phyloP scores from a whole-genome alignment of 2,329 filamentous ascomycete species.

The Cordyceps fumosorosea region DNA sequence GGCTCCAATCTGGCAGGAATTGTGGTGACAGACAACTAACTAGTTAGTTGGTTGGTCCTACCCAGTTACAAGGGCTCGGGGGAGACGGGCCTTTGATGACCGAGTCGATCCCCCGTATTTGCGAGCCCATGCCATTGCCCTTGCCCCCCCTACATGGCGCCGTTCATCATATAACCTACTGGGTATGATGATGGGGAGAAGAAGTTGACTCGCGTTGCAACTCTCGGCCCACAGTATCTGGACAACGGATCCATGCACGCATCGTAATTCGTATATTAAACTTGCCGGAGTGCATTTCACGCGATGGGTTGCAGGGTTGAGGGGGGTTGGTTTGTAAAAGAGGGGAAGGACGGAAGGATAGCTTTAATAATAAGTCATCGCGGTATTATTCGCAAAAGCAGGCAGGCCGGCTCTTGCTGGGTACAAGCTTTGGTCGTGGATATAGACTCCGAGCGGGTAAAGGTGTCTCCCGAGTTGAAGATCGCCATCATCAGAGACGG shows the following conservation, averaged over 20 bases:
- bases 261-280: slow-evolving; percentile 5
- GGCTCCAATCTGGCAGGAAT: slow-evolving; percentile 6
- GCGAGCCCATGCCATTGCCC: not conserved
- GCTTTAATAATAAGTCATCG: not conserved
- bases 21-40: not conserved
- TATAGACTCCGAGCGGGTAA: not conserved
- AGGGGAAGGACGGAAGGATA: not conserved
- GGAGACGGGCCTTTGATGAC: not conserved
- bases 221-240: slow-evolving; percentile 4
- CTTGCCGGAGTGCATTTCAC: not conserved
- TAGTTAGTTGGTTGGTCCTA: no score
- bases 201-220: not conserved
- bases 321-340: not conserved
- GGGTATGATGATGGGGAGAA: not conserved
- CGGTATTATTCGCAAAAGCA: not conserved
- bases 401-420: not conserved
- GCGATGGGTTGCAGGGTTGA: not conserved
- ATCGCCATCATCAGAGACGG: not conserved
- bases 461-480: not conserved
- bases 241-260: slow-evolving; percentile 7
- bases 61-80: not conserved
- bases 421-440: not conserved
- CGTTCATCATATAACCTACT: no score
- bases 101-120: slow-evolving; percentile 7
- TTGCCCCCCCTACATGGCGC: not conserved